Evolutionary conservation across 805 yeast species (phyloP), one percentile per base, ranked within the genome.

Genomic region (Schwanniomyces occidentalis): DNA sequence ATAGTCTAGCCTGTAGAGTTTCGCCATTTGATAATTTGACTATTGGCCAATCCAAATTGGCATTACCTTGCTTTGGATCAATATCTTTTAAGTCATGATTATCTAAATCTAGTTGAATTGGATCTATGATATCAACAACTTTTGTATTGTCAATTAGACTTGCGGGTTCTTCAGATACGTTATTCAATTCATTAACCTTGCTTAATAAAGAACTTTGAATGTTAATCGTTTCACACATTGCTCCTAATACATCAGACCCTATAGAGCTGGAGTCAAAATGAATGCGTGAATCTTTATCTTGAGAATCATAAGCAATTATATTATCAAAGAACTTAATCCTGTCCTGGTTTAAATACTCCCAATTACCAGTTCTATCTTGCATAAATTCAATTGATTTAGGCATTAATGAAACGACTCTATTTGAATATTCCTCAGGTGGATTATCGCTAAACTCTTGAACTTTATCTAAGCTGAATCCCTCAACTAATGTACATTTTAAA

Each of bases 201-300:
- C 69, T 69, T 30, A 82, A 69, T 32, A 89, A 61, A 0, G 88
- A 81, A 20, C 85, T 73, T 57, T 91, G 98, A 29, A 93, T 69
- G 52, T 93, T 91, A 35, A 83, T 56, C 48, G 82, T 86, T 61
- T 93, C 99, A 46, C 85, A 76, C 98, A 93, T 93, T 16, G 82
- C 85, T 13, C 86, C 96, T 35, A 68, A 49, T 2, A 53, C 56
- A 4, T 61, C 56, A 18, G 41, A 40, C 3, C 46, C 57, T 34
- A 79, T 71, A 41, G 64, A 71, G 23, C 76, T 73, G 10, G 75
- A 70, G 37, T 84, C 91, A 55, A 93, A 83, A 34, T 80, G 85
- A 37, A 91, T 70, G 32, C 79, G 61, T 1, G 93, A 79, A 29
- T 73, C 76, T 5, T 51, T 41, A 14, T 86, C 78, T 27, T 75